Percentiles rank a stretch among this genome's conserved stretches.
Evolutionary conservation across 2,329 filamentous ascomycete genomes (phyloP).

Genomic region (Ophiostoma tasmaniense): DNA sequence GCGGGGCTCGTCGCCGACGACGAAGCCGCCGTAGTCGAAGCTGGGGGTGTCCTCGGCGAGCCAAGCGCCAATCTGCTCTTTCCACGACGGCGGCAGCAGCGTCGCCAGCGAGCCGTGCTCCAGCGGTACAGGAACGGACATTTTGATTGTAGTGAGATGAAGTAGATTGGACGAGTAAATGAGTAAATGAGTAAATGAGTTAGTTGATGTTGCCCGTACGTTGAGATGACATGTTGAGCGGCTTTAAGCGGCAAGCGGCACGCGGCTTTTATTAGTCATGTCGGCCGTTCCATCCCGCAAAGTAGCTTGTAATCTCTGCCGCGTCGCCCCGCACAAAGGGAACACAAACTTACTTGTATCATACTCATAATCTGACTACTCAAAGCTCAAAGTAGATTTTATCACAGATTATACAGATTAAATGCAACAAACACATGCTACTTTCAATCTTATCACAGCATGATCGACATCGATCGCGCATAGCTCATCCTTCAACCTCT

Average conservation of each 20-base stretch:
- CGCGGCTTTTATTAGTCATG: not conserved
- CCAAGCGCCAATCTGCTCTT: slow-evolving; percentile 71
- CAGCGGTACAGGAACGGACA: slow-evolving; percentile 16
- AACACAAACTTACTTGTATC: no score
- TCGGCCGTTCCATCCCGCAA: not conserved
- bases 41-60: slow-evolving; percentile 93
- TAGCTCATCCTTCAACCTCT: not conserved
- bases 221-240: not conserved
- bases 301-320: not conserved
- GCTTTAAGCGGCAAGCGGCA: not conserved
- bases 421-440: not conserved
- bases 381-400: no score
- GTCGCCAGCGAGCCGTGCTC: slow-evolving; percentile 44
- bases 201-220: not conserved
- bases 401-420: no score
- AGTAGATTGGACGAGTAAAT: no score
- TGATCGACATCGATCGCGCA: not conserved
- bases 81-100: slow-evolving; percentile 79
- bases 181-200: no score
- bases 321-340: not conserved
- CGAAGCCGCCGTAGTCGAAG: slow-evolving; percentile 95
- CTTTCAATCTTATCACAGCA: not conserved
- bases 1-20: slow-evolving; percentile 65
- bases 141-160: no score
- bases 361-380: no score